Evolutionary conservation across 208 protist species (phyloP).

Genomic region (Phytomonas francai): DNA sequence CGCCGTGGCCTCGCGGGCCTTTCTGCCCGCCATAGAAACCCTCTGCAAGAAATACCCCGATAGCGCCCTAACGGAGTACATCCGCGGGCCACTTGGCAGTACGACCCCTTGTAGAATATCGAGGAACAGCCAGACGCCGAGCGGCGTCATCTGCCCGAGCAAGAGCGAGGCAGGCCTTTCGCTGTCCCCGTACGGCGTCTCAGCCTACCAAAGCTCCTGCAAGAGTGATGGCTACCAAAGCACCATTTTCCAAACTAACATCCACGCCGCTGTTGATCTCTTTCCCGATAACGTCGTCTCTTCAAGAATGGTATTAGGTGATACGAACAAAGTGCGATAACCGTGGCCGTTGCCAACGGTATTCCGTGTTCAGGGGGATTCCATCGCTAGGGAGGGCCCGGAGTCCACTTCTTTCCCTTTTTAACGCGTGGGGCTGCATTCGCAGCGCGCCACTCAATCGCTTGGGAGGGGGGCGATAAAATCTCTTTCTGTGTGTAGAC

Average conservation of each 20-base stretch:
- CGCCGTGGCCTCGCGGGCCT: slow-evolving; percentile 36
- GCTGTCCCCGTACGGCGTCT: slow-evolving; percentile 25
- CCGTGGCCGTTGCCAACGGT: too few relatives aligned
- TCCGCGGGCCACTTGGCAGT: slow-evolving; percentile 16
- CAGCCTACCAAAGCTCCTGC: slow-evolving; percentile 17
- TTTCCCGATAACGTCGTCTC: neutral
- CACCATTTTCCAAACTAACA: neutral
- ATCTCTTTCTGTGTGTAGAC: too few relatives aligned
- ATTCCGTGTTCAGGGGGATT: too few relatives aligned
- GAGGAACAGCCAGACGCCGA: neutral
- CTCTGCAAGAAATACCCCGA: slow-evolving; percentile 15
- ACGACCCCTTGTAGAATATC: slow-evolving; percentile 17
- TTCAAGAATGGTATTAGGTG: too few relatives aligned
- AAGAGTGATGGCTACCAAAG: neutral
- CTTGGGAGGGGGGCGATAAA: too few relatives aligned
- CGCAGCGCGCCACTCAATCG: too few relatives aligned
- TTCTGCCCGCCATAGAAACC: slow-evolving; percentile 23
- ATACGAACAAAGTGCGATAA: too few relatives aligned
- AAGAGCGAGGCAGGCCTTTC: slow-evolving; percentile 40
- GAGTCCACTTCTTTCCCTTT: too few relatives aligned
- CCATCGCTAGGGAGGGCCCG: too few relatives aligned
- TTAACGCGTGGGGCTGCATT: too few relatives aligned
- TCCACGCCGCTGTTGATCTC: neutral
- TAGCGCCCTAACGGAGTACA: slow-evolving; percentile 41
- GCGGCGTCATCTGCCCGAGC: slow-evolving; percentile 16